Conservation (phyloP, 2,329 filamentous ascomycete genomes). For the Corniculantispora saksenae region DNA sequence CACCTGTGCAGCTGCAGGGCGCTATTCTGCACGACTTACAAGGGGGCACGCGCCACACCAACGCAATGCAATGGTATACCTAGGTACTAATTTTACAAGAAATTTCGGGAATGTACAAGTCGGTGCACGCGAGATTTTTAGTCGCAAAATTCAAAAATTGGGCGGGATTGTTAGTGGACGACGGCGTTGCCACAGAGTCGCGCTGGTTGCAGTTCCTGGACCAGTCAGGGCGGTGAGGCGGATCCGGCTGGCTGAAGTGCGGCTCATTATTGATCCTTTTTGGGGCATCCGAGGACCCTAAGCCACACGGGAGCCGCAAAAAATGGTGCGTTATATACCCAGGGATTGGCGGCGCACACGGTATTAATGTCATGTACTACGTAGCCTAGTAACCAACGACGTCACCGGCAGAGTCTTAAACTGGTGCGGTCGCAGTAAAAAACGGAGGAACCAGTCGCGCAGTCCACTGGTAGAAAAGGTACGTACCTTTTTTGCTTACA, state of each 20-base stretch:
- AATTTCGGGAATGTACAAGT: no score
- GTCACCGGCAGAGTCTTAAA: neutral
- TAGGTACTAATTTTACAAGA: no score
- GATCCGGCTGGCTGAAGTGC: conserved; percentile 17
- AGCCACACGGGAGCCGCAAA: neutral
- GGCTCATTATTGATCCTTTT: conserved; percentile 19
- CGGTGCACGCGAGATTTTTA: neutral
- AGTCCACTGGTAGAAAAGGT: neutral
- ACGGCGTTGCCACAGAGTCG: conserved; percentile 6
- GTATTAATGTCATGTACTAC: neutral
- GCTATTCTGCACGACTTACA: neutral
- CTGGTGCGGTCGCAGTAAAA: neutral
- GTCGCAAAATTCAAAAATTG: neutral
- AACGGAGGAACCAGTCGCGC: neutral
- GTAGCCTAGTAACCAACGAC: neutral
- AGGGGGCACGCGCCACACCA: no score
- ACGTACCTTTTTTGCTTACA: conserved; percentile 11
- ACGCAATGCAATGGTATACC: neutral
- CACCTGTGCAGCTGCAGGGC: neutral
- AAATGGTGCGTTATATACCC: neutral
- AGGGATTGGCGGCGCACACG: neutral
- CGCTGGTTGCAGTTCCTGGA: neutral
- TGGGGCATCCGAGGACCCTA: conserved; percentile 15
- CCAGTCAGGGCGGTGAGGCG: conserved; percentile 17
- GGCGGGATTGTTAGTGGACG: neutral